Conservation (phyloP, 2,329 filamentous ascomycete genomes). For the Diaporthe sp. region DNA sequence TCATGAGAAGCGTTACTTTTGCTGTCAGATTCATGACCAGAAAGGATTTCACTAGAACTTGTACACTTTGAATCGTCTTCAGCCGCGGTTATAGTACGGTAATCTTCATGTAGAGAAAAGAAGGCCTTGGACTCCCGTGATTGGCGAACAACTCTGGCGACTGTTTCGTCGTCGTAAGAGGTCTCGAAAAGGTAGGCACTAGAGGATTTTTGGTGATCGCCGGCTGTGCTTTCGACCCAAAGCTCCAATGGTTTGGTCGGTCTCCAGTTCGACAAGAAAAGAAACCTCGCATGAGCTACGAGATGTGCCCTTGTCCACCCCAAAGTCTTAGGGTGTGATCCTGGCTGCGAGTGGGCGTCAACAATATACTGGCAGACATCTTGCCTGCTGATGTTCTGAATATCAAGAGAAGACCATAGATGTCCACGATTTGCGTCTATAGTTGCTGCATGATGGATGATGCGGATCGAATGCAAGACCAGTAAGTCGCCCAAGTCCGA, state of each 20-base stretch:
- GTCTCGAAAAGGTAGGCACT: no score
- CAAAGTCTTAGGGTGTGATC: not conserved
- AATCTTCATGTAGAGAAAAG: no score
- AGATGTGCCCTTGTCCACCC: not conserved
- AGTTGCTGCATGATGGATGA: not conserved
- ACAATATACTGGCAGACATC: not conserved
- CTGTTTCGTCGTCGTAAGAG: no score
- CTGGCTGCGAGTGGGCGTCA: not conserved
- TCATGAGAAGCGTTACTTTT: no score
- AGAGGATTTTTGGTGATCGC: not conserved
- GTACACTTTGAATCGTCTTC: no score
- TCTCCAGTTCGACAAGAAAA: not conserved
- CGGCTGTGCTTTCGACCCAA: not conserved
- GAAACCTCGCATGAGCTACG: not conserved
- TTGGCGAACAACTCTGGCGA: no score
- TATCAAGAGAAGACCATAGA: not conserved
- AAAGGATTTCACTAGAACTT: no score
- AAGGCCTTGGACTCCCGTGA: no score
- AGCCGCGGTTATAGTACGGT: no score
- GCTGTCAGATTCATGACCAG: no score
- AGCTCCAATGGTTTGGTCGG: not conserved
- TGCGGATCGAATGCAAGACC: not conserved
- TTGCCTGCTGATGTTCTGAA: not conserved
- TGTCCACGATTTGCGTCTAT: not conserved
- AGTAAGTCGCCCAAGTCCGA: not conserved